phyloP scores from a whole-genome alignment of 768 basidiomycete genomes.

The Psilocybe tampanensis region DNA sequence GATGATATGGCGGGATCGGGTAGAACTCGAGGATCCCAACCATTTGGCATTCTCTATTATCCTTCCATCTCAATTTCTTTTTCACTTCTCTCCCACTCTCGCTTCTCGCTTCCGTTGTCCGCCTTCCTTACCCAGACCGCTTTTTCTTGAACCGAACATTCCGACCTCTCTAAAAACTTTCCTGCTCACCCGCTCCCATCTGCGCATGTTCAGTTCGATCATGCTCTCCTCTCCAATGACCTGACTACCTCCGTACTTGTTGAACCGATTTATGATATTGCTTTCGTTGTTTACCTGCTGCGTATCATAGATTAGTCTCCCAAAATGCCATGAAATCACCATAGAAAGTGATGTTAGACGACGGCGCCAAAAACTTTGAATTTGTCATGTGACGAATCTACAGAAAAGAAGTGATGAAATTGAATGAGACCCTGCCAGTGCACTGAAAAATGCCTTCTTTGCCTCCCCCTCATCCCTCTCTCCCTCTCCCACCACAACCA shows the following conservation, averaged over 20 bases:
- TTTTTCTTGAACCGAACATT: constrained; percentile 22
- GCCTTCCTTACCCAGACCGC: too few relatives aligned
- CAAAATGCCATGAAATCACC: constrained; percentile 21
- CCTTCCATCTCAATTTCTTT: constrained; percentile 9
- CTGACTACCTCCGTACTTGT: constrained; percentile 15
- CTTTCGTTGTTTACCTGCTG: constrained; percentile 18
- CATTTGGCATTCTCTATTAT: constrained; percentile 10
- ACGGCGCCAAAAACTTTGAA: neutral
- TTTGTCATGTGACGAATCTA: constrained; percentile 22
- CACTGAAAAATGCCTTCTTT: constrained; percentile 12
- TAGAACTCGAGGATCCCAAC: constrained; percentile 6
- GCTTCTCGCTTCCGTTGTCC: constrained; percentile 10
- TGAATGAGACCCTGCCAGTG: neutral
- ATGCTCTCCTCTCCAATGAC: constrained; percentile 16
- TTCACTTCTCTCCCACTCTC: constrained; percentile 12
- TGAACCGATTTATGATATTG: constrained; percentile 25
- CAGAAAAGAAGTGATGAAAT: constrained; percentile 1
- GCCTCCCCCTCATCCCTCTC: constrained; percentile 23
- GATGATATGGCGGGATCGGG: constrained; percentile 10
- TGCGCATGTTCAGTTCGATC: constrained; percentile 16
- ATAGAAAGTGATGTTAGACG: neutral
- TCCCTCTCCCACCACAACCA: constrained; percentile 13
- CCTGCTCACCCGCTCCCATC: constrained; percentile 15
- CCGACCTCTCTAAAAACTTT: constrained; percentile 14
- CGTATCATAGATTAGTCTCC: constrained; percentile 22